Percentiles rank a stretch among this genome's conserved stretches.
phyloP scores from a whole-genome alignment of 1,139 yeast species.

The Pneumocystis sp. region DNA sequence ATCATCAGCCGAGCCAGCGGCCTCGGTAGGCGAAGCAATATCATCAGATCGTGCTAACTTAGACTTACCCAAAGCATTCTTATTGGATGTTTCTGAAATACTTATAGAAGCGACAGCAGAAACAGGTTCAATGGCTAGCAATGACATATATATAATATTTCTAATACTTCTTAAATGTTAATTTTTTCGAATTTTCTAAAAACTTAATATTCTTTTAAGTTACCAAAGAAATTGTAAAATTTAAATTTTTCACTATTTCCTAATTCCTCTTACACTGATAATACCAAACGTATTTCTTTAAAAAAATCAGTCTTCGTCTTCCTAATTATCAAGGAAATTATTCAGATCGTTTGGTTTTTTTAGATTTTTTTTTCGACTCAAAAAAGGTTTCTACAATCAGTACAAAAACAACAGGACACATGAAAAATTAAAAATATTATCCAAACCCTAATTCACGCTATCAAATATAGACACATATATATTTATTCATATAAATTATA shows the following conservation, averaged over 20 bases:
- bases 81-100: not conserved
- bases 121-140: not conserved
- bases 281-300: not conserved
- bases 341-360: not conserved
- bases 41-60: not conserved
- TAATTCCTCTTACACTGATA: not conserved
- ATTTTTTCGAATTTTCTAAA: not conserved
- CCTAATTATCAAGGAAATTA: not conserved
- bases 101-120: not conserved
- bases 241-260: not conserved
- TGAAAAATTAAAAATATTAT: not conserved
- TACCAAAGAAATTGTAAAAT: not conserved
- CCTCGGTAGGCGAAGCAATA: not conserved
- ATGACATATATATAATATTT: not conserved
- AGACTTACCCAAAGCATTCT: not conserved
- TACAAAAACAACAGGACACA: not conserved
- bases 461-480: not conserved
- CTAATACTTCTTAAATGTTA: not conserved
- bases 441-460: not conserved
- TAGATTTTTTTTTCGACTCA: not conserved
- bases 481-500: not conserved
- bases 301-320: not conserved
- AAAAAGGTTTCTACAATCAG: not conserved
- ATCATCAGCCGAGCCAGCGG: constrained; percentile 1
- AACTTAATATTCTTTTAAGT: not conserved